A percentile compares a stretch with the other conserved stretches of the same genome.
Evolutionary conservation across 2,329 filamentous ascomycete genomes (phyloP).

Genomic region (Pyrenochaeta sp.): DNA sequence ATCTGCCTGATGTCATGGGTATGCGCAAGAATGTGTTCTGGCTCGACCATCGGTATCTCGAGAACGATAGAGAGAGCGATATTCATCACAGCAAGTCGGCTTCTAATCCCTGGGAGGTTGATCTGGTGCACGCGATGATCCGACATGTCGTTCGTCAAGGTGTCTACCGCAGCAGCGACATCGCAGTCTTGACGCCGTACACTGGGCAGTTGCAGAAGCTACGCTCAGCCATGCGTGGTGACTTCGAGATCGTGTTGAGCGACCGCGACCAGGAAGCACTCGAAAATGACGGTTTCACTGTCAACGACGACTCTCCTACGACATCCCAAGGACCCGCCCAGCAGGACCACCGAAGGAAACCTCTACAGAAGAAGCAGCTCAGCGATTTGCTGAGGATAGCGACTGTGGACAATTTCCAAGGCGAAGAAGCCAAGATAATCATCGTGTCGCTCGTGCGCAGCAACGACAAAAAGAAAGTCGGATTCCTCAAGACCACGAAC

Average conservation of each 20-base stretch:
- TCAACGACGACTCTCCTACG: slow-evolving; percentile 1
- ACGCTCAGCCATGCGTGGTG: slow-evolving; percentile 52
- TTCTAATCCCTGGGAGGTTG: slow-evolving; percentile 66
- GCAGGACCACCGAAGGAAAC: slow-evolving; percentile 14
- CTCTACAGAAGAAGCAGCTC: slow-evolving; percentile 31
- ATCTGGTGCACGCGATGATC: slow-evolving; percentile 69
- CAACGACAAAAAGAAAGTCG: slow-evolving; percentile 65
- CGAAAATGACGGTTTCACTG: slow-evolving; percentile 29
- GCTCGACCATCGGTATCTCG: slow-evolving; percentile 64
- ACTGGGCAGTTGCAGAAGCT: slow-evolving; percentile 64
- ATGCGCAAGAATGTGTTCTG: slow-evolving; percentile 65
- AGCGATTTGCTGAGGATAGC: slow-evolving; percentile 54
- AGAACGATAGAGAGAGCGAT: slow-evolving; percentile 39
- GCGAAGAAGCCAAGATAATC: slow-evolving; percentile 76
- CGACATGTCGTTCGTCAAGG: slow-evolving; percentile 72
- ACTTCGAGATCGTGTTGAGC: slow-evolving; percentile 68
- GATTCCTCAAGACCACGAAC: slow-evolving; percentile 72
- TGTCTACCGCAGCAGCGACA: slow-evolving; percentile 64
- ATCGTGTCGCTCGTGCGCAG: slow-evolving; percentile 75
- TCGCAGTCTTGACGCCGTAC: slow-evolving; percentile 75
- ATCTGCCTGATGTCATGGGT: slow-evolving; percentile 60
- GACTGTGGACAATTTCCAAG: slow-evolving; percentile 79
- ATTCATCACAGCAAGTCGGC: slow-evolving; percentile 52
- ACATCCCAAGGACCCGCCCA: background rate
- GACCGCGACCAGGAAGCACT: slow-evolving; percentile 69